Evolutionary conservation across 1,139 yeast species (phyloP).

Genomic region (Candida tropicalis): DNA sequence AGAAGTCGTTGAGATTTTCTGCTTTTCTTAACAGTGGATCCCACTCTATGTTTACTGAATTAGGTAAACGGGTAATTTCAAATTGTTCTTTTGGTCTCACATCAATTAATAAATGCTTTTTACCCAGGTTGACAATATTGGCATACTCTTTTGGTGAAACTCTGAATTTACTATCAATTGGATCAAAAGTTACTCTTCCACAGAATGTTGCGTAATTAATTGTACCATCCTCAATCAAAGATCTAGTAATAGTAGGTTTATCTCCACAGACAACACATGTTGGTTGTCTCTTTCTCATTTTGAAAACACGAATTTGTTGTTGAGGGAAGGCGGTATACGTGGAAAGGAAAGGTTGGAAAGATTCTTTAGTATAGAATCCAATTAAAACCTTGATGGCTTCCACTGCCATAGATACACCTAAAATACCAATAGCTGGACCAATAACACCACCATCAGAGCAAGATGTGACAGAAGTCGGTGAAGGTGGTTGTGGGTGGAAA

Average conservation of each 20-base stretch:
- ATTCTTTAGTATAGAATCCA: constrained; percentile 51
- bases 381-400: constrained; percentile 80
- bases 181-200: constrained; percentile 51
- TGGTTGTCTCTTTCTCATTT: constrained; percentile 70
- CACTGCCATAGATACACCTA: constrained; percentile 87
- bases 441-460: constrained; percentile 95
- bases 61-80: constrained; percentile 61
- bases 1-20: constrained; percentile 25
- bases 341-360: constrained; percentile 68
- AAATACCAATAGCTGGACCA: constrained; percentile 92
- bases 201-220: constrained; percentile 75
- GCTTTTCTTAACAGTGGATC: constrained; percentile 44
- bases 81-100: constrained; percentile 84
- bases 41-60: constrained; percentile 67
- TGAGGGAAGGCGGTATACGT: constrained; percentile 75
- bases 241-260: constrained; percentile 47
- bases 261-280: constrained; percentile 71
- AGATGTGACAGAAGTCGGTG: constrained; percentile 77
- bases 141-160: constrained; percentile 50
- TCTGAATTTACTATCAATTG: constrained; percentile 44
- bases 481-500: constrained; percentile 88
- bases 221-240: constrained; percentile 44
- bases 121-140: constrained; percentile 16
- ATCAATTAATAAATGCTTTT: constrained; percentile 53
- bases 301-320: constrained; percentile 71